phyloP scores from a whole-genome alignment of 2,329 filamentous ascomycete genomes.

The Fusarium heterosporum region DNA sequence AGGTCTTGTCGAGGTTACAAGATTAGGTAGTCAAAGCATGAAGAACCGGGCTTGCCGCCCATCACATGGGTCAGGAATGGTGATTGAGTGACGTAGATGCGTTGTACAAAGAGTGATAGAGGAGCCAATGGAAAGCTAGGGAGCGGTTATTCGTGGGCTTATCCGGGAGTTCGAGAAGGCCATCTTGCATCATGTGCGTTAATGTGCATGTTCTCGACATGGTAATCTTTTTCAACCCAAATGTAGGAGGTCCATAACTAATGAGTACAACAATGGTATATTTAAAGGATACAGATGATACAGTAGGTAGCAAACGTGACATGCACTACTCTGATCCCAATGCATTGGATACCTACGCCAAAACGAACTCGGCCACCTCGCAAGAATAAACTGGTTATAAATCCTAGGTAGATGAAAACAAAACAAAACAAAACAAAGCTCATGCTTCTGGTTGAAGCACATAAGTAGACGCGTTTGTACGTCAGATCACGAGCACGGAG shows the following conservation, averaged over 20 bases:
- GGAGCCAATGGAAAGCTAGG: constrained; percentile 8
- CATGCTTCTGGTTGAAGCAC: background rate
- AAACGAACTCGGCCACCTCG: background rate
- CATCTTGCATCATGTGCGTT: constrained; percentile 4
- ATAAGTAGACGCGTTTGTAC: constrained; percentile 25
- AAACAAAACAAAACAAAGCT: background rate
- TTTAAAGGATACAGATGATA: background rate
- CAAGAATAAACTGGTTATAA: background rate
- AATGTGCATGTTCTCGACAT: constrained; percentile 9
- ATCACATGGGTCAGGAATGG: constrained; percentile 36
- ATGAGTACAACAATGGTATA: background rate
- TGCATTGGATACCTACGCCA: background rate
- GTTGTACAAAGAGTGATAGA: constrained; percentile 27
- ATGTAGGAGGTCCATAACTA: background rate
- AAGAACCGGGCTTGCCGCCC: constrained; percentile 38
- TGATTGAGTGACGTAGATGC: constrained; percentile 33
- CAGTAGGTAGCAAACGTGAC: background rate
- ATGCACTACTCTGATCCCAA: background rate
- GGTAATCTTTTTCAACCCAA: background rate
- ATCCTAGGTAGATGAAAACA: background rate
- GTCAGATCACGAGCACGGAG: constrained; percentile 38
- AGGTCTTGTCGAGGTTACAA: constrained; percentile 17
- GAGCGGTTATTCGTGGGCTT: constrained; percentile 8
- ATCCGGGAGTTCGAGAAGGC: constrained; percentile 6
- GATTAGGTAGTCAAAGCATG: constrained; percentile 3